Evolutionary conservation across 1,139 yeast species (phyloP).

Genomic region (Sugiyamaella grinbergsii): DNA sequence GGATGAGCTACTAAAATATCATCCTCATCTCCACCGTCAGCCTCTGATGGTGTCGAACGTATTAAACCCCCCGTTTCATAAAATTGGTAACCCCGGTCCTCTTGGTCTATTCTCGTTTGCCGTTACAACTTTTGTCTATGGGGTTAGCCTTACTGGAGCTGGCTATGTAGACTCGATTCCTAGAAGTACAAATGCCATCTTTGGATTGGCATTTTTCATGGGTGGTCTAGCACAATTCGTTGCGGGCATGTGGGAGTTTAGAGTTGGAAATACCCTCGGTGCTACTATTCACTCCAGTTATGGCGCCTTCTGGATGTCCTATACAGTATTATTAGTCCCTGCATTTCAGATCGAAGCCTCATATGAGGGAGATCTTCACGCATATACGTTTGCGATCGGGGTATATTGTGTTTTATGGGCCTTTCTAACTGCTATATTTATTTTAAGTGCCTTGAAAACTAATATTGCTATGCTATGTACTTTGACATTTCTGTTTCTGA

Average conservation of each 20-base stretch:
- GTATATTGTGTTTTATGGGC: slow-evolving; percentile 74
- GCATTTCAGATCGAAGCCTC: slow-evolving; percentile 69
- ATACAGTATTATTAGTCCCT: slow-evolving; percentile 65
- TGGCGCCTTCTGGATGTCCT: slow-evolving; percentile 84
- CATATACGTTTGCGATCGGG: slow-evolving; percentile 62
- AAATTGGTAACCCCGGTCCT: slow-evolving; percentile 86
- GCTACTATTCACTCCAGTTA: slow-evolving; percentile 74
- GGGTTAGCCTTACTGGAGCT: slow-evolving; percentile 41
- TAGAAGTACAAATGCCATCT: slow-evolving; percentile 46
- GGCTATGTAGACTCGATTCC: not conserved
- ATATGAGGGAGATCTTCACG: slow-evolving; percentile 46
- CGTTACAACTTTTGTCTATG: slow-evolving; percentile 74
- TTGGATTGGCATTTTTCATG: slow-evolving; percentile 74
- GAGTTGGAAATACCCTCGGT: slow-evolving; percentile 76
- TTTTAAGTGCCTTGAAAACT: slow-evolving; percentile 71
- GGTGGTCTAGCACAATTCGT: slow-evolving; percentile 74
- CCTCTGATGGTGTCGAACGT: slow-evolving; percentile 1
- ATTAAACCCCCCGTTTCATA: slow-evolving; percentile 56
- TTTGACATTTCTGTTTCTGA: slow-evolving; percentile 50
- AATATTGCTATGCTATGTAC: slow-evolving; percentile 68
- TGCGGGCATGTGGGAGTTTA: slow-evolving; percentile 76
- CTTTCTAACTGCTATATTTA: slow-evolving; percentile 68
- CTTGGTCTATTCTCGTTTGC: slow-evolving; percentile 83
- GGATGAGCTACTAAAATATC: too few relatives aligned
- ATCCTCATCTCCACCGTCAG: not conserved